A percentile compares a stretch with the other conserved stretches of the same genome.
Conservation (phyloP, 495 filamentous ascomycete genomes). For the Penicillium lagena region DNA sequence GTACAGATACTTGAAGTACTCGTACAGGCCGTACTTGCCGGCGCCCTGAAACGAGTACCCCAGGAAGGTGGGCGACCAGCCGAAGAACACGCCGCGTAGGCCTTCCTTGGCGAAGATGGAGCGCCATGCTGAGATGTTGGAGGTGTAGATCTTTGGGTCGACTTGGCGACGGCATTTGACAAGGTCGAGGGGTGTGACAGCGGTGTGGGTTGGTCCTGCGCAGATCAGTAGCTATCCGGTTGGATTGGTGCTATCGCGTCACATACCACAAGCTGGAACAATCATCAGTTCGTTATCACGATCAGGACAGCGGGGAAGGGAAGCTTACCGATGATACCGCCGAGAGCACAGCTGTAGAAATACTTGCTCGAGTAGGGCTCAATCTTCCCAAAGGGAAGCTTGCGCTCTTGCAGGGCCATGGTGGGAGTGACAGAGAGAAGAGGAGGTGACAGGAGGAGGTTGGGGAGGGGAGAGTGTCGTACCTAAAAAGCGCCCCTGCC, state of each 20-base stretch:
- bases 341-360: constrained; percentile 57
- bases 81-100: constrained; percentile 64
- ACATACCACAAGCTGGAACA: constrained; percentile 52
- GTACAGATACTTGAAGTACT: constrained; percentile 69
- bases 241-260: not conserved
- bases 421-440: constrained; percentile 1
- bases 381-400: constrained; percentile 48
- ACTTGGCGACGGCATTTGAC: constrained; percentile 71
- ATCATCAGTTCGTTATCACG: not conserved
- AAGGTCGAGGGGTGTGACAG: constrained; percentile 56
- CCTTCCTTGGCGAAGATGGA: constrained; percentile 59
- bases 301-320: not conserved
- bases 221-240: too few species aligned
- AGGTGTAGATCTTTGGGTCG: constrained; percentile 62
- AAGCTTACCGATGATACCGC: constrained; percentile 55
- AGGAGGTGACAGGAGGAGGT: not conserved
- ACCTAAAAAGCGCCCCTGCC: not conserved
- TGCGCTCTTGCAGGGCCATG: constrained; percentile 34
- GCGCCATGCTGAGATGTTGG: constrained; percentile 61
- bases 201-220: constrained; percentile 47
- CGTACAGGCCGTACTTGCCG: constrained; percentile 73
- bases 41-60: constrained; percentile 70
- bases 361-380: constrained; percentile 63
- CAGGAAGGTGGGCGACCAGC: constrained; percentile 64
- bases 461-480: not conserved